Evolutionary conservation across 2,329 filamentous ascomycete genomes (phyloP).

Genomic region (Aspergillus floridensis): DNA sequence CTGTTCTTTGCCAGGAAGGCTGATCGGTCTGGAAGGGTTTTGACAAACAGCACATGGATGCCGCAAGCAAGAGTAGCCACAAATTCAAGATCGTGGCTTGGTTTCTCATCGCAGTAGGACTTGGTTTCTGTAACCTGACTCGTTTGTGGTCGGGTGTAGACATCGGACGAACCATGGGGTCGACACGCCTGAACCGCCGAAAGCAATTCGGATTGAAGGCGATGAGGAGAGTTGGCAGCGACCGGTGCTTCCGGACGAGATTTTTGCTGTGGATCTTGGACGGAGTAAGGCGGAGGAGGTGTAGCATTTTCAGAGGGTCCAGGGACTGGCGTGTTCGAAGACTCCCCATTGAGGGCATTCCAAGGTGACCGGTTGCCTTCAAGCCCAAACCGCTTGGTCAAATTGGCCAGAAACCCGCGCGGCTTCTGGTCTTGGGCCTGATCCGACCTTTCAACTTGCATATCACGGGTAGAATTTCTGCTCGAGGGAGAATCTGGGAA

Average conservation of each 20-base stretch:
- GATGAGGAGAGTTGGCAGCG: slow-evolving; percentile 38
- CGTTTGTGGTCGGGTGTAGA: slow-evolving; percentile 72
- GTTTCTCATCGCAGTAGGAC: slow-evolving; percentile 79
- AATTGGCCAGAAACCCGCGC: slow-evolving; percentile 63
- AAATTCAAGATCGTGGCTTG: slow-evolving; percentile 70
- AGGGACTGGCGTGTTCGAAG: slow-evolving; percentile 22
- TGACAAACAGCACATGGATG: slow-evolving; percentile 71
- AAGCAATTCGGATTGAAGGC: slow-evolving; percentile 55
- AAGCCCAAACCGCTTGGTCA: slow-evolving; percentile 67
- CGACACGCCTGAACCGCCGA: slow-evolving; percentile 77
- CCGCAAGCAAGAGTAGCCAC: slow-evolving; percentile 67
- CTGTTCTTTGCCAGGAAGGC: slow-evolving; percentile 62
- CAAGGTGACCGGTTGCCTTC: slow-evolving; percentile 46
- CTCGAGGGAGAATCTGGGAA: slow-evolving; percentile 67
- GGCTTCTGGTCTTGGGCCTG: slow-evolving; percentile 44
- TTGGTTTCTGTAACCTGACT: slow-evolving; percentile 75
- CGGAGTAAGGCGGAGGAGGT: slow-evolving; percentile 42
- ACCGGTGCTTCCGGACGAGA: slow-evolving; percentile 32
- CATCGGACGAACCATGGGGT: slow-evolving; percentile 66
- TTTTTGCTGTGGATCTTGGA: slow-evolving; percentile 31
- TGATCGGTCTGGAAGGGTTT: slow-evolving; percentile 50
- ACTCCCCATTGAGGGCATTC: slow-evolving; percentile 20
- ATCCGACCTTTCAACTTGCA: slow-evolving; percentile 23
- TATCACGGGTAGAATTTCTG: slow-evolving; percentile 19
- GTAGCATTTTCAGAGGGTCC: slow-evolving; percentile 22